A percentile compares a stretch with the other conserved stretches of the same genome.
Evolutionary conservation across 2,329 filamentous ascomycete species (phyloP).

Genomic region (Talaromyces sp.): DNA sequence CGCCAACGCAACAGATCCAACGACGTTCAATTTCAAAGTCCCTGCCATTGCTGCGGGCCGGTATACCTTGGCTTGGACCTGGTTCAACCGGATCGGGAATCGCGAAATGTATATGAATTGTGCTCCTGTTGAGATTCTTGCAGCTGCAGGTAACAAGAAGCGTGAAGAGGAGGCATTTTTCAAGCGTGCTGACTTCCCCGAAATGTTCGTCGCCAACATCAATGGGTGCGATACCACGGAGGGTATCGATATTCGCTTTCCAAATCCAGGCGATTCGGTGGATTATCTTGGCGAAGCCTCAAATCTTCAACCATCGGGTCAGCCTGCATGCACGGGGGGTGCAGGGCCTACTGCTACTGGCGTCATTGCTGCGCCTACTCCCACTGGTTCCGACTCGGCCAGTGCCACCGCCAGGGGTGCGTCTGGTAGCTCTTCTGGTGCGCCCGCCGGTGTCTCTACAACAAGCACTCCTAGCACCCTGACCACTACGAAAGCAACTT

Average conservation of each 20-base stretch:
- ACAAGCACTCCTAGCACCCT: slow-evolving; percentile 18
- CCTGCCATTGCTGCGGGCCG: slow-evolving; percentile 70
- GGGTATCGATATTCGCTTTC: slow-evolving; percentile 60
- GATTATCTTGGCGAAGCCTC: slow-evolving; percentile 46
- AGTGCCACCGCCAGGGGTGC: slow-evolving; percentile 12
- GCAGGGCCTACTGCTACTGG: slow-evolving; percentile 18
- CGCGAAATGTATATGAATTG: slow-evolving; percentile 99
- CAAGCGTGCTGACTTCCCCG: slow-evolving; percentile 61
- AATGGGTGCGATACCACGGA: slow-evolving; percentile 56
- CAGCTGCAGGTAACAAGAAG: slow-evolving; percentile 39
- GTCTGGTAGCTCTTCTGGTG: not conserved
- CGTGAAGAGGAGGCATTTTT: slow-evolving; percentile 37
- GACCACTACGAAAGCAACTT: slow-evolving; percentile 17
- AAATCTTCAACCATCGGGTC: slow-evolving; percentile 33
- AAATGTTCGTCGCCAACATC: slow-evolving; percentile 74
- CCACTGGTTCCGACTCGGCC: slow-evolving; percentile 23
- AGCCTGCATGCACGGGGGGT: slow-evolving; percentile 29
- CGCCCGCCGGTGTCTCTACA: not conserved
- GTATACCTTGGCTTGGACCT: slow-evolving; percentile 84
- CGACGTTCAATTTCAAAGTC: slow-evolving; percentile 65
- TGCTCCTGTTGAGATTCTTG: slow-evolving; percentile 62
- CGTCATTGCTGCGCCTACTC: slow-evolving; percentile 20
- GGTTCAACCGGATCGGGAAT: slow-evolving; percentile 90
- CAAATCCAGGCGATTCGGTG: slow-evolving; percentile 60
- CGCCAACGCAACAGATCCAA: slow-evolving; percentile 42